phyloP scores from a whole-genome alignment of 1,139 yeast genomes.

The Suhomyces choctaworum region DNA sequence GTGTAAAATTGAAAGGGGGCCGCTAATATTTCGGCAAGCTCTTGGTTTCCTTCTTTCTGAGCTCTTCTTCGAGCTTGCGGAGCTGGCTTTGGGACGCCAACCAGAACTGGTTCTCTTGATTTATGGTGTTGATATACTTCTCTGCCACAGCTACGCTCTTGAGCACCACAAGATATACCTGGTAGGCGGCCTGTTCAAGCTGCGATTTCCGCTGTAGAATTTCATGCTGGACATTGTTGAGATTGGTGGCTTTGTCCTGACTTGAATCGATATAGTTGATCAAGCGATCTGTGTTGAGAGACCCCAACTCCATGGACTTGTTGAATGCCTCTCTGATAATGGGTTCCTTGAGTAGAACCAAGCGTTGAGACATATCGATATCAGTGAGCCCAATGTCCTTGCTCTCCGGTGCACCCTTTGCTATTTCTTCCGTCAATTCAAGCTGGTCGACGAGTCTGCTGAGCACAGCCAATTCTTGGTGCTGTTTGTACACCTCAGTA shows the following conservation, averaged over 20 bases:
- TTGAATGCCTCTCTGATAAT: conserved; percentile 23
- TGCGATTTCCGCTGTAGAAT: conserved; percentile 14
- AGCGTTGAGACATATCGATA: conserved; percentile 21
- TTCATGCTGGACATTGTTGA: conserved; percentile 14
- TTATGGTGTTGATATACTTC: conserved; percentile 23
- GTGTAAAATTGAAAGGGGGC: too few species aligned
- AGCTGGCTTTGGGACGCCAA: conserved; percentile 19
- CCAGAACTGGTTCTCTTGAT: conserved; percentile 33
- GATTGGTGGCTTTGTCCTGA: conserved; percentile 22
- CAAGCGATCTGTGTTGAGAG: conserved; percentile 23
- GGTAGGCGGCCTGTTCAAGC: conserved; percentile 19
- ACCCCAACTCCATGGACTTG: conserved; percentile 23
- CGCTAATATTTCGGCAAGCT: too few species aligned
- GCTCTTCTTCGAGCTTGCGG: conserved; percentile 12
- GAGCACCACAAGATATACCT: conserved; percentile 25
- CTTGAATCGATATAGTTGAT: conserved; percentile 22
- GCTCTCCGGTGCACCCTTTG: not conserved
- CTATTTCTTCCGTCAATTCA: too few species aligned
- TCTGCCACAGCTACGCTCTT: conserved; percentile 35
- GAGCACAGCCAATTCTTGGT: conserved; percentile 25
- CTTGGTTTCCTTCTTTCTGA: too few species aligned
- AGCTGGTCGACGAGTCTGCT: conserved; percentile 24
- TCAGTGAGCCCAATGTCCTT: not conserved
- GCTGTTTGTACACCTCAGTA: conserved; percentile 18
- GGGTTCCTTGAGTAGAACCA: conserved; percentile 24